phyloP scores from a whole-genome alignment of 306 rosid species.

The Pyrus bretschneideri region DNA sequence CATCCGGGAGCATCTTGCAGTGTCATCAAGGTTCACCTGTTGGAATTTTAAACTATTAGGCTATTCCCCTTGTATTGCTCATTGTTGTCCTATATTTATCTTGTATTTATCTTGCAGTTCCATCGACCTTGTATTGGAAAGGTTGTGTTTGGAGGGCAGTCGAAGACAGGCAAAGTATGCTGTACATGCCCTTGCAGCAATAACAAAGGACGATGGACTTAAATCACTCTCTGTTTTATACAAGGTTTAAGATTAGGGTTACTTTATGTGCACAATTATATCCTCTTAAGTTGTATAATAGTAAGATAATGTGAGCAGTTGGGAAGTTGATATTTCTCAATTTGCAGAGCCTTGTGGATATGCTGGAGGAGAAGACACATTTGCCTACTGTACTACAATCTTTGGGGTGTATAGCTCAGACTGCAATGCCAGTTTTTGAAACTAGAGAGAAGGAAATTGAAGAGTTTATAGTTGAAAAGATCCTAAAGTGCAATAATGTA shows the following conservation, averaged over 20 bases:
- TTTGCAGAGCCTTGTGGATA: slow-evolving; percentile 82
- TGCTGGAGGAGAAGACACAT: slow-evolving; percentile 77
- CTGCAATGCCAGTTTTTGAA: slow-evolving; percentile 94
- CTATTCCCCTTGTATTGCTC: slow-evolving; percentile 18
- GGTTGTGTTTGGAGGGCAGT: slow-evolving; percentile 83
- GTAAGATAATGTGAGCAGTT: background rate
- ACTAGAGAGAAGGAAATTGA: slow-evolving; percentile 82
- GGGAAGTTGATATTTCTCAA: slow-evolving; percentile 26
- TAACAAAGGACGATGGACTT: slow-evolving; percentile 94
- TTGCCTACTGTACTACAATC: slow-evolving; percentile 95
- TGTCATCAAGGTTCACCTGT: slow-evolving; percentile 58
- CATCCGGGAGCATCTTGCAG: slow-evolving; percentile 76
- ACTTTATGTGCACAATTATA: slow-evolving; percentile 20
- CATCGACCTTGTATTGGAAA: slow-evolving; percentile 83
- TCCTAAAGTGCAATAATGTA: slow-evolving; percentile 63
- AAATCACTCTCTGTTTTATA: slow-evolving; percentile 90
- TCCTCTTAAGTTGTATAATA: background rate
- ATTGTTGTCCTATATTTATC: slow-evolving; percentile 16
- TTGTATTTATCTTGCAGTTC: slow-evolving; percentile 56
- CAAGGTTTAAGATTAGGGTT: slow-evolving; percentile 57
- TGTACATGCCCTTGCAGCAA: slow-evolving; percentile 90
- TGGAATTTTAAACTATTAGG: slow-evolving; percentile 6
- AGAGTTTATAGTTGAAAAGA: slow-evolving; percentile 64
- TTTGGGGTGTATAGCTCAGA: slow-evolving; percentile 92
- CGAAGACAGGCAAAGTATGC: slow-evolving; percentile 95